phyloP scores from a whole-genome alignment of 164 flowering plant species.

The Magnolia officinalis region DNA sequence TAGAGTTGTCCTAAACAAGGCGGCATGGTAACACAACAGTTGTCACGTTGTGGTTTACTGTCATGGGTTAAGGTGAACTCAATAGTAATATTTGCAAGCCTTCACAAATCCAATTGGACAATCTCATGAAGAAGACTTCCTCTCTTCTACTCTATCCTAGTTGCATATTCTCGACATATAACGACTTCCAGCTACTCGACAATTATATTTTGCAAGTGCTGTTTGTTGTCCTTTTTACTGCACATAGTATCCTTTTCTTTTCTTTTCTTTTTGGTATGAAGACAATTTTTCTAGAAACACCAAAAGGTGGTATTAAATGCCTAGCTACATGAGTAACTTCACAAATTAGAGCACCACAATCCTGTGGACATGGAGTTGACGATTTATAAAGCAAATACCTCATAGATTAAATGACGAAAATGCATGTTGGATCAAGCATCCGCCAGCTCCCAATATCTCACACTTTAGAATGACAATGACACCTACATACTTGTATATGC shows the following conservation, averaged over 20 bases:
- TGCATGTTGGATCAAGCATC: not conserved
- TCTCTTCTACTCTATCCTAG: not conserved
- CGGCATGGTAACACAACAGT: not conserved
- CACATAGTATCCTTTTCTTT: too few species aligned
- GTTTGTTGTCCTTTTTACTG: not conserved
- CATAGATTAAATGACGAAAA: not conserved
- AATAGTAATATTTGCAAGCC: not conserved
- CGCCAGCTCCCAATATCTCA: not conserved
- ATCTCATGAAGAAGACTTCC: not conserved
- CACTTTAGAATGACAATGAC: not conserved
- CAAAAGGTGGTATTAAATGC: not conserved
- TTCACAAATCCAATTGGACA: not conserved
- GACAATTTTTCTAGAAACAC: not conserved
- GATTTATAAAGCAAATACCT: not conserved
- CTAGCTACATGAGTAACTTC: not conserved
- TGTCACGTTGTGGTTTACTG: not conserved
- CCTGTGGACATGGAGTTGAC: not conserved
- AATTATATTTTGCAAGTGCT: not conserved
- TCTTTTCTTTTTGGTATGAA: too few species aligned
- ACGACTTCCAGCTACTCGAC: not conserved
- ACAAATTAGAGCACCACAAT: not conserved
- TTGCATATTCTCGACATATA: not conserved
- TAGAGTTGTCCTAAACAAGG: not conserved
- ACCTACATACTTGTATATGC: too few species aligned
- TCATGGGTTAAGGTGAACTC: not conserved